phyloP scores from a whole-genome alignment of 2,329 filamentous ascomycete species.

The Colletotrichum somersetense region DNA sequence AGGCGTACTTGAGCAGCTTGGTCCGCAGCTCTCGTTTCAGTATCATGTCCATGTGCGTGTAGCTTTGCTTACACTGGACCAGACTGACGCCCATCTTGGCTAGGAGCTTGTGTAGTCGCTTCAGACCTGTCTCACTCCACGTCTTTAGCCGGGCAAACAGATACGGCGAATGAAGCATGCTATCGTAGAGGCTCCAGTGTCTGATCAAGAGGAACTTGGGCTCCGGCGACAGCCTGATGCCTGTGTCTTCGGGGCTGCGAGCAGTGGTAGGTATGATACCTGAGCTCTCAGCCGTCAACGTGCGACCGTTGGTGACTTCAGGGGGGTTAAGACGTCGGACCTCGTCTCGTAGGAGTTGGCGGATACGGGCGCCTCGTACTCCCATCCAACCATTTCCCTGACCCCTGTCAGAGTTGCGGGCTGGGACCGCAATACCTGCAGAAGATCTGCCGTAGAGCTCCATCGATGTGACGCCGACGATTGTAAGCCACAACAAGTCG shows the following conservation, averaged over 20 bases:
- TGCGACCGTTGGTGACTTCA: constrained; percentile 71
- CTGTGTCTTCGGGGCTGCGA: constrained; percentile 88
- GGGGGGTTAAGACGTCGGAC: constrained; percentile 93
- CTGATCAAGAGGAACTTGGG: constrained; percentile 92
- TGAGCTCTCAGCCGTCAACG: constrained; percentile 73
- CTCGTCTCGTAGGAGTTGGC: constrained; percentile 90
- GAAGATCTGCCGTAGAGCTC: constrained; percentile 91
- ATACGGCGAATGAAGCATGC: constrained; percentile 97
- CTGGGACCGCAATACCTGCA: constrained; percentile 77
- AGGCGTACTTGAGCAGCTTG: constrained; percentile 90
- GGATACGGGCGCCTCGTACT: constrained; percentile 83
- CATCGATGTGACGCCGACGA: constrained; percentile 94
- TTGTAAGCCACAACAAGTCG: constrained; percentile 92
- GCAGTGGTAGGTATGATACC: constrained; percentile 93
- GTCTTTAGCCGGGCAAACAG: constrained; percentile 92
- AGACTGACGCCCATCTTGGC: constrained; percentile 98
- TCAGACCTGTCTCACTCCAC: constrained; percentile 91
- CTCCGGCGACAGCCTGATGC: constrained; percentile 92
- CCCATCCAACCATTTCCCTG: constrained; percentile 81
- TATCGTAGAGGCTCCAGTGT: constrained; percentile 98
- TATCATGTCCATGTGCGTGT: constrained; percentile 98
- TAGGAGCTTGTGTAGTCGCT: constrained; percentile 90
- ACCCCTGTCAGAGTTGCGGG: constrained; percentile 67
- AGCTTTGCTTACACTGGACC: constrained; percentile 93
- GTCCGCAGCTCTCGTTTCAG: constrained; percentile 88